Conservation (phyloP, 352 stramenopile genomes). For the Phytophthora colocasiae region DNA sequence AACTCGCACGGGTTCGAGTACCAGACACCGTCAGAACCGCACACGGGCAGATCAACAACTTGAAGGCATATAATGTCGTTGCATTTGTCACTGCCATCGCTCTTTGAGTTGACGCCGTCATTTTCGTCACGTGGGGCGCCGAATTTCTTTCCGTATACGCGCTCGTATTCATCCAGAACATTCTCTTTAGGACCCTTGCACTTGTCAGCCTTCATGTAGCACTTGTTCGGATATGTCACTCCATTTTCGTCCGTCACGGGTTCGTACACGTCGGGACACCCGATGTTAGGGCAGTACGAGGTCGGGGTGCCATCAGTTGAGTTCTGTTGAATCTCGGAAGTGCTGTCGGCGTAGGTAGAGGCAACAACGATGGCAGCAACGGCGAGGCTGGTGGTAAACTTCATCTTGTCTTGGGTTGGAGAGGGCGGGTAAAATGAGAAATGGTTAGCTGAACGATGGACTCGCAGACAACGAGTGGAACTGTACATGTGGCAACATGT, state of each 20-base stretch:
- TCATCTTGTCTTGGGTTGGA: no score
- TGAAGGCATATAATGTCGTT: not conserved
- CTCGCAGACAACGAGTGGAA: no score
- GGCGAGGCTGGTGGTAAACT: no score
- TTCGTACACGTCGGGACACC: not conserved
- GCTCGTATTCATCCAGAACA: not conserved
- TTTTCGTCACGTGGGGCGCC: not conserved
- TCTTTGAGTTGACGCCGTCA: no score
- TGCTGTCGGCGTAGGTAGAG: no score
- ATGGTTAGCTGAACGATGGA: no score
- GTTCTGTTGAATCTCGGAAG: no score
- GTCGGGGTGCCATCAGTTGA: not conserved
- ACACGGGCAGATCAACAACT: not conserved
- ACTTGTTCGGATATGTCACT: conserved; percentile 7
- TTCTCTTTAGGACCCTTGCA: conserved; percentile 7
- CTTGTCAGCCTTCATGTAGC: conserved; percentile 3
- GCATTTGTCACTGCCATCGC: not conserved
- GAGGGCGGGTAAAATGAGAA: no score
- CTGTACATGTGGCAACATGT: no score
- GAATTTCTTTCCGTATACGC: not conserved
- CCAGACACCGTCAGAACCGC: conserved; percentile 1
- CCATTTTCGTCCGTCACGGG: conserved; percentile 14
- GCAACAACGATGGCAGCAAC: no score
- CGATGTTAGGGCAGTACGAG: not conserved
- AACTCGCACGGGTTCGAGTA: conserved; percentile 4